These are phyloP conservation scores for Oleoguttula mirabilis DNA, from an alignment of 495 filamentous ascomycete genomes.

Conservation along the genomic window DNA sequence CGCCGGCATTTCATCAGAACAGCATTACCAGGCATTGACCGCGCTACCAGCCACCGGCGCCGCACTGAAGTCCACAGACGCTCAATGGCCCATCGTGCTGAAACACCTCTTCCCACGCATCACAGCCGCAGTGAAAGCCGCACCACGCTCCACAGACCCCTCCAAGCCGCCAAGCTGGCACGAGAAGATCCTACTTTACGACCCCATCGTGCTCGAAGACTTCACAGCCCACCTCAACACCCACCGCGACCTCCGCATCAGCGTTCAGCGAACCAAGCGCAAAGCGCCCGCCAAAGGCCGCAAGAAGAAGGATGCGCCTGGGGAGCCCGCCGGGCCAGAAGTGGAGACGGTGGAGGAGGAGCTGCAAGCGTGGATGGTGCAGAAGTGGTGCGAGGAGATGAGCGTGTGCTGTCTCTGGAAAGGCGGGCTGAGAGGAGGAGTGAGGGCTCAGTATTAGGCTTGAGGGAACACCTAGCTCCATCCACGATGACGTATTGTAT, in stretches of 20 bases:
- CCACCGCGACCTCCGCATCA: constrained; percentile 42
- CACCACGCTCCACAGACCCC: constrained; percentile 39
- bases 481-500: no score
- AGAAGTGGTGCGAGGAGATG: constrained; percentile 73
- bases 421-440: constrained; percentile 18
- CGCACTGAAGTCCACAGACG: background rate
- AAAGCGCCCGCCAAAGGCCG: constrained; percentile 11
- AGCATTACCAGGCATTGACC: background rate
- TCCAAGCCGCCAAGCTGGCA: constrained; percentile 56
- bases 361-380: constrained; percentile 46
- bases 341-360: constrained; percentile 42
- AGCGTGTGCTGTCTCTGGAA: constrained; percentile 26
- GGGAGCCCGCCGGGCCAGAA: background rate
- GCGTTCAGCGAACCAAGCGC: constrained; percentile 2
- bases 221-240: constrained; percentile 70
- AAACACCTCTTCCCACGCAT: constrained; percentile 46
- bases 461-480: no score
- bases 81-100: constrained; percentile 17
- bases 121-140: constrained; percentile 48
- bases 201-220: constrained; percentile 83
- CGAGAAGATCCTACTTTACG: constrained; percentile 88
- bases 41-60: background rate
- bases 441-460: no score
- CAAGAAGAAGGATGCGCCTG: constrained; percentile 8
- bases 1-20: background rate